Percentiles rank a stretch among this genome's conserved stretches.
Conservation (phyloP, 768 basidiomycete genomes). For the Leucocoprinus sp. region DNA sequence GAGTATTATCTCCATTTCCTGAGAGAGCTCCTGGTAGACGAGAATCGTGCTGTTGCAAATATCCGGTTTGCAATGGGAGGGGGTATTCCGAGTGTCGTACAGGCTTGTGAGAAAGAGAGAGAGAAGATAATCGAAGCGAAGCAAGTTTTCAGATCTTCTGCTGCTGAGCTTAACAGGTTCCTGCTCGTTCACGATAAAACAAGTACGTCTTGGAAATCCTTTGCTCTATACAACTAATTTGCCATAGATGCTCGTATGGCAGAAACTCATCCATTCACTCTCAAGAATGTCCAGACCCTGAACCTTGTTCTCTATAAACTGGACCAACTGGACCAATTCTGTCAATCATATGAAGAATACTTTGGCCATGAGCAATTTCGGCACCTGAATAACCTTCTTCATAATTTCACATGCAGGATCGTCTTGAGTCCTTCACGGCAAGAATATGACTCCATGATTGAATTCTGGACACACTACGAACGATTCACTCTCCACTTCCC, state of each 20-base stretch:
- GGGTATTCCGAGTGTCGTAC: constrained; percentile 1
- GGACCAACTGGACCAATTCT: background rate
- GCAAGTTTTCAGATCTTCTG: background rate
- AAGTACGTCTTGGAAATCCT: background rate
- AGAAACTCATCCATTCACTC: background rate
- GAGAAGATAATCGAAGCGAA: background rate
- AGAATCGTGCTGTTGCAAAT: background rate
- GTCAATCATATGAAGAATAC: constrained; percentile 3
- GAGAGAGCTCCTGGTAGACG: background rate
- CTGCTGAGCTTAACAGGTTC: background rate
- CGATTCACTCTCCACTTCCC: constrained; percentile 4
- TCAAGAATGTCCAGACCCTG: constrained; percentile 4
- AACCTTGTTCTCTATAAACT: background rate
- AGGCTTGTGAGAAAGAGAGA: background rate
- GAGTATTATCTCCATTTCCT: constrained; percentile 6
- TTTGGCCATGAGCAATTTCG: constrained; percentile 1
- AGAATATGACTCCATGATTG: background rate
- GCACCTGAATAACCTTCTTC: constrained; percentile 1
- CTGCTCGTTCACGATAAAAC: background rate
- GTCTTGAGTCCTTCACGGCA: background rate
- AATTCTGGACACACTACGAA: constrained; percentile 4
- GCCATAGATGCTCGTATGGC: background rate
- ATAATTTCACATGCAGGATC: background rate
- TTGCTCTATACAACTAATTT: too few relatives aligned
- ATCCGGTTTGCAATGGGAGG: constrained; percentile 1